phyloP scores from a whole-genome alignment of 78 protist genomes.

The Planoprotostelium fungivorum region DNA sequence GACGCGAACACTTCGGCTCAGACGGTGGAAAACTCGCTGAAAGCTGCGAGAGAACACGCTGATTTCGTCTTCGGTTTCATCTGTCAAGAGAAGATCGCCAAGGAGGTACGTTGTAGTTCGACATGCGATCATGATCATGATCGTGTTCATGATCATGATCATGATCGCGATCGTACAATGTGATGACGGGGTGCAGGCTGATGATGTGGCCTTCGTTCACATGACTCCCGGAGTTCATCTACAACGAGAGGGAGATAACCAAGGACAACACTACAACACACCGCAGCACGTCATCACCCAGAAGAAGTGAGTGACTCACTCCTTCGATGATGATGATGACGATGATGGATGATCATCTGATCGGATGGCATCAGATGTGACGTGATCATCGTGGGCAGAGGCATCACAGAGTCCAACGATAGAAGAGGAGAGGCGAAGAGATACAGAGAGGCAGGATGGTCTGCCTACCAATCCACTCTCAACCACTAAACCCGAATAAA shows the following conservation, averaged over 20 bases:
- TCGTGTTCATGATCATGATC: no score
- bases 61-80: slow-evolving; percentile 65
- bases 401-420: slow-evolving; percentile 43
- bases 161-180: background rate
- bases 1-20: background rate
- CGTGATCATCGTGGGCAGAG: slow-evolving; percentile 85
- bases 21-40: background rate
- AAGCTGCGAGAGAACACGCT: slow-evolving; percentile 21
- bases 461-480: slow-evolving; percentile 18
- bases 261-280: slow-evolving; percentile 85
- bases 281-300: slow-evolving; percentile 54
- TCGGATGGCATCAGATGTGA: slow-evolving; percentile 23
- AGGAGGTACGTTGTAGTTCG: background rate
- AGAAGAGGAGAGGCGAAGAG: slow-evolving; percentile 31
- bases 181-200: slow-evolving; percentile 1
- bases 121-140: background rate
- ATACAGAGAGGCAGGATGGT: slow-evolving; percentile 39
- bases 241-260: slow-evolving; percentile 53
- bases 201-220: slow-evolving; percentile 35
- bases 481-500: background rate
- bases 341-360: background rate
- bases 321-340: background rate
- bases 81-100: slow-evolving; percentile 45
- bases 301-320: slow-evolving; percentile 2
- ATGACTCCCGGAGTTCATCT: slow-evolving; percentile 75